A percentile compares a stretch with the other conserved stretches of the same genome.
Evolutionary conservation across 352 stramenopile genomes (phyloP).

Genomic region (Phytophthora crassamura): DNA sequence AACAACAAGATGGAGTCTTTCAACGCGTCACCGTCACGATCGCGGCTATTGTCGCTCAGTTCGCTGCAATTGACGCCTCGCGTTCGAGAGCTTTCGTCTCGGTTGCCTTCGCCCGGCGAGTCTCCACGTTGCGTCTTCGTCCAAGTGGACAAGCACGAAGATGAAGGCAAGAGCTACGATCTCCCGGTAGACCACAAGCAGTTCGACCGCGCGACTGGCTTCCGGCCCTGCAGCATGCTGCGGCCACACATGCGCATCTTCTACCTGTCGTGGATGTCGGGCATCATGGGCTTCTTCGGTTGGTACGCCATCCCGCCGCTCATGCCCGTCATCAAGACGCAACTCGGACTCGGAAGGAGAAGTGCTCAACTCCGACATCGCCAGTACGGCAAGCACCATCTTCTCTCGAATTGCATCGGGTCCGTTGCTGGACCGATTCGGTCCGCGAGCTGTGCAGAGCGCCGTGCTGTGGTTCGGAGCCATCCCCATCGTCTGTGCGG

Average conservation of each 20-base stretch:
- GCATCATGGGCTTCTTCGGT: slow-evolving; percentile 94
- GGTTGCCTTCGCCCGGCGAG: slow-evolving; percentile 1
- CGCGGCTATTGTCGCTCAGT: slow-evolving; percentile 2
- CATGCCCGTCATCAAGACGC: slow-evolving; percentile 90
- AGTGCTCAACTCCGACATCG: slow-evolving; percentile 93
- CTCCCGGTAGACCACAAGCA: slow-evolving; percentile 59
- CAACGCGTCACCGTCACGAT: background rate
- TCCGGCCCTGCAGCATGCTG: slow-evolving; percentile 82
- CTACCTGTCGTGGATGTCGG: slow-evolving; percentile 92
- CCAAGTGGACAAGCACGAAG: background rate
- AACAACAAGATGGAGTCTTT: slow-evolving; percentile 4
- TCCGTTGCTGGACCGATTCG: slow-evolving; percentile 93
- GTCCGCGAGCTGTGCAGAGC: slow-evolving; percentile 86
- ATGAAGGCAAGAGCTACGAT: slow-evolving; percentile 43
- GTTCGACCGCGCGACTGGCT: slow-evolving; percentile 74
- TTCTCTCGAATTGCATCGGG: slow-evolving; percentile 92
- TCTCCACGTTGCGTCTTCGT: slow-evolving; percentile 18
- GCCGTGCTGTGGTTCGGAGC: slow-evolving; percentile 82
- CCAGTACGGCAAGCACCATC: slow-evolving; percentile 92
- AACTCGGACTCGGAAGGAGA: slow-evolving; percentile 87
- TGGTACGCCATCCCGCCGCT: slow-evolving; percentile 96
- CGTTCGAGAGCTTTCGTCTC: slow-evolving; percentile 1
- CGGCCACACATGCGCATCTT: slow-evolving; percentile 96
- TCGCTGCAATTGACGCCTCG: slow-evolving; percentile 9
- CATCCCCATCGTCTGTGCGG: slow-evolving; percentile 87